Evolutionary conservation across 257 asterid species (phyloP), one percentile per base, ranked within the genome.

Genomic region (Marsdenia floribunda): DNA sequence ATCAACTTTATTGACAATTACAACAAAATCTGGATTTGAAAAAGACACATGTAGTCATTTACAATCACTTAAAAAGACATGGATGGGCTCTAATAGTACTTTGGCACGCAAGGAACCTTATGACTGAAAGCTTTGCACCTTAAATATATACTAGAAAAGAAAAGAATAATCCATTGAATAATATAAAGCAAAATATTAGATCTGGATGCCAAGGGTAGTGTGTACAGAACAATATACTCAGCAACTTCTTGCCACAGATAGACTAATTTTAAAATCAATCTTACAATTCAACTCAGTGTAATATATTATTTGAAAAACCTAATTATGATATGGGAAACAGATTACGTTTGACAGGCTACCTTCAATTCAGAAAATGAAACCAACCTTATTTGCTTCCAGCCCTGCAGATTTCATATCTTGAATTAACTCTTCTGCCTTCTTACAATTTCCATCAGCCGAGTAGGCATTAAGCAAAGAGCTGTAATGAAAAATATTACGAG

Each of bases 381-480:
- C 24, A 73, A 94, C 99, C 97, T 94, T 94, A 83, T 92, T 92
- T 79, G 84, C 77, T 71, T 71, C 85, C 75, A 92, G 60, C 24
- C 97, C 97, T 55, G 86, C 86, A 74, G 87, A 85, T 83, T 75
- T 88, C 99, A 94, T 89, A 82, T 90, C 97, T 79, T 87, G 86
- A 77, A 94, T 83, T 82, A 92, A 70, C 73, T 77, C 85, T 73
- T 92, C 97, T 64, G 97, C 99, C 85, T 82, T 90, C 57, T 47
- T 75, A 77, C 81, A 88, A 82, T 90, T 88, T 59, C 96, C 96
- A 78, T 83, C 88, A 83, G 77, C 80, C 16, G 99, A 89, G 76
- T 85, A 94, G 55, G 99, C 97, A 88, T 94, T 94, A 73, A 94
- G 86, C 91, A 94, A 87, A 67, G 99, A 94, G 81, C 99, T 94